Percentiles rank a stretch among this genome's conserved stretches.
Evolutionary conservation across 2,329 filamentous ascomycete genomes (phyloP).

Genomic region (Bimuria novae-zelandiae): DNA sequence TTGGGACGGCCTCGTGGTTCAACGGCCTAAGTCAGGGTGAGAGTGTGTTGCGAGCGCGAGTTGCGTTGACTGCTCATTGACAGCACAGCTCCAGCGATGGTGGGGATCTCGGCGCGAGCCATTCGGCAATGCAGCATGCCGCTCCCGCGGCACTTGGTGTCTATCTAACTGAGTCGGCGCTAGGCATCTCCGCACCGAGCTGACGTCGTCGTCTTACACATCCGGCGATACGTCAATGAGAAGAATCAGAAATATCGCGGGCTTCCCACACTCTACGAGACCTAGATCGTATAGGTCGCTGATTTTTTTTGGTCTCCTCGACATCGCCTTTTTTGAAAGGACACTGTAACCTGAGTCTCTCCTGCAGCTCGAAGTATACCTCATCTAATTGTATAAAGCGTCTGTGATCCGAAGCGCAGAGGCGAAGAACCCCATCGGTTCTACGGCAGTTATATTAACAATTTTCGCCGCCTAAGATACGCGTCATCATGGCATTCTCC

Average conservation of each 20-base stretch:
- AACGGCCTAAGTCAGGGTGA: too few relatives aligned
- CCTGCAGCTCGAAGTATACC: too few relatives aligned
- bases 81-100: too few relatives aligned
- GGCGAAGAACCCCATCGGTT: too few relatives aligned
- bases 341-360: too few relatives aligned
- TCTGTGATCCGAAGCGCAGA: too few relatives aligned
- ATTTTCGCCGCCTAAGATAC: too few relatives aligned
- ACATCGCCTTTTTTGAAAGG: background rate
- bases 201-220: constrained; percentile 2
- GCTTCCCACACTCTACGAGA: background rate
- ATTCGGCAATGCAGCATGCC: background rate
- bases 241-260: background rate
- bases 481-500: constrained; percentile 35
- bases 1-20: too few relatives aligned
- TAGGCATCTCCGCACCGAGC: background rate
- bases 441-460: too few relatives aligned
- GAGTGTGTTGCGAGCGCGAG: too few relatives aligned
- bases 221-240: background rate
- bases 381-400: too few relatives aligned
- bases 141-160: background rate
- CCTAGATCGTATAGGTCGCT: background rate
- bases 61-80: too few relatives aligned
- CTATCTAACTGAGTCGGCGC: background rate
- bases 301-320: background rate
- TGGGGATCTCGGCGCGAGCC: background rate